phyloP scores from a whole-genome alignment of 306 rosid species.

The Castanea sativa region DNA sequence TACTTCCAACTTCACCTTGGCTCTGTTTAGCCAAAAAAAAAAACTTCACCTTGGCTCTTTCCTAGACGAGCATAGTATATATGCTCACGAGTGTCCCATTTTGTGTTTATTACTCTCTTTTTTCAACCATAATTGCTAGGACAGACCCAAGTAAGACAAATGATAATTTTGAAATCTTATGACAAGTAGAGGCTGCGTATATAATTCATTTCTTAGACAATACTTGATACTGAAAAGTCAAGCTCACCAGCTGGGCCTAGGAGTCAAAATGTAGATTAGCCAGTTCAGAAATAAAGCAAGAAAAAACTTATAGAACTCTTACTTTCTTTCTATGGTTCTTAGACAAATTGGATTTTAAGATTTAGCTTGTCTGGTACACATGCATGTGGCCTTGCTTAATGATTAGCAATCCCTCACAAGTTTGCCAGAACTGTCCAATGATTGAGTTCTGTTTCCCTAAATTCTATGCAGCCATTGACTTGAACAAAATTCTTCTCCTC shows the following conservation, averaged over 20 bases:
- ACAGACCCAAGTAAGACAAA: background rate
- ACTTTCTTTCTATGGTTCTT: background rate
- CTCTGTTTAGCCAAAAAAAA: no score
- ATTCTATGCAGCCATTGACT: background rate
- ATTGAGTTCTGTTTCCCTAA: background rate
- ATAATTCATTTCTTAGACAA: background rate
- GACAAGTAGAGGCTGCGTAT: background rate
- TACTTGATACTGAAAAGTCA: background rate
- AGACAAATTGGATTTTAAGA: background rate
- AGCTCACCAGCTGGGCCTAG: background rate
- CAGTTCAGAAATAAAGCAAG: background rate
- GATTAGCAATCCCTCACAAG: background rate
- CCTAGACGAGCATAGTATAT: no score
- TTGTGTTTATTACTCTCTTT: no score
- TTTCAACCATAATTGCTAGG: background rate
- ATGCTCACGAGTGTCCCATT: no score
- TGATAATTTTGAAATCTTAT: background rate
- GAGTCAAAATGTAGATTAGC: background rate
- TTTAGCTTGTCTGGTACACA: background rate
- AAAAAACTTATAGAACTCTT: no score
- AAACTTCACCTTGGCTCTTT: no score
- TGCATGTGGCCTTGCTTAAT: background rate
- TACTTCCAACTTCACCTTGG: no score
- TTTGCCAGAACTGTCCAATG: background rate
- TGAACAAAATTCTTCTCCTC: background rate